Base-by-base conservation (phyloP, 73 alveolate species). In the Tetrahymena malaccensis region DNA sequence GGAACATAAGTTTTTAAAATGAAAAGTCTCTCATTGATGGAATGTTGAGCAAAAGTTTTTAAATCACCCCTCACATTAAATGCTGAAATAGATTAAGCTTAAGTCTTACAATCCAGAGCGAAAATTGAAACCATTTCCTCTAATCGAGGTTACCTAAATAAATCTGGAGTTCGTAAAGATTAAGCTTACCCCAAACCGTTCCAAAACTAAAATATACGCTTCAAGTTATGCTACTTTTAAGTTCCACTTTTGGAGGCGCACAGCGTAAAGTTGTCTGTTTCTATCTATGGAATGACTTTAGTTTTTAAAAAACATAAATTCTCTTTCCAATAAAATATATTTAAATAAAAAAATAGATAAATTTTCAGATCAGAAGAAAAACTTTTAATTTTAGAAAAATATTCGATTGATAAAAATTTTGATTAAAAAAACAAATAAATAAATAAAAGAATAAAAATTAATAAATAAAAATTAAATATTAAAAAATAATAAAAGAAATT, bases 51-150 rank as follows among this genome's bases (percentile, higher is more conserved):
- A 70, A 11, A 70, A 70, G 89, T 70, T 70, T 70, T 70, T 70
- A 70, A 70, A 22, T 11, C 89, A 70, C 89, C 89, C 37, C 89
- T 70, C 89, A 70, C 89, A 70, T 70, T 27, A 5, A 70, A 70
- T 70, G 89, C 89, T 70, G 89, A 70, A 70, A 70, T 70, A n/a
- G 89, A 70, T 70, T 70, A 70, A 70, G 89, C 89, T 19, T 70
- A 70, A 70, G 89, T 70, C 89, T 70, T 70, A 70, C 89, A 70
- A 70, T 70, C 89, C 89, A 70, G 89, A 70, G 89, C 89, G 89
- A 70, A 70, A 70, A 70, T 70, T 70, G 89, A 70, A 70, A 70
- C 89, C 89, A 70, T 70, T 70, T 70, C 89, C 89, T 70, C 89
- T 70, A 70, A 50, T 70, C 37, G 89, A 70, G 89, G 89, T 70